These are phyloP conservation scores for Eucalyptus cloeziana DNA, from an alignment of 345 rosid species.

Conservation along the genomic window DNA sequence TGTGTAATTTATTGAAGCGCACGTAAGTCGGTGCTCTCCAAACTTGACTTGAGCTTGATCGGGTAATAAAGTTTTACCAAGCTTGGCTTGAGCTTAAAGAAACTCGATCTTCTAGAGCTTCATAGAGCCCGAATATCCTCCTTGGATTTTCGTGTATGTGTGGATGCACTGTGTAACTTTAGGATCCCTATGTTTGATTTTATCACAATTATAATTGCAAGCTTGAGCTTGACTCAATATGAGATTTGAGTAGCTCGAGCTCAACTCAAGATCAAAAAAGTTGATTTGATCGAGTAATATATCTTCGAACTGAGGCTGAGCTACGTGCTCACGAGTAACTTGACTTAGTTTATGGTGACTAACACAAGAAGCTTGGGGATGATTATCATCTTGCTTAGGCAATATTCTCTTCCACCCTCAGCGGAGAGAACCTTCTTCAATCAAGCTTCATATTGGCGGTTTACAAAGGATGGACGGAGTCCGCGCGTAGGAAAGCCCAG, in stretches of 20 bases:
- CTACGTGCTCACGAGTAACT: neutral
- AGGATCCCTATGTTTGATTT: neutral
- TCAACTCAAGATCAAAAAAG: neutral
- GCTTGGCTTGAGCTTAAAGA: neutral
- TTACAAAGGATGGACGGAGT: neutral
- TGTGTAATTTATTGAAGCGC: neutral
- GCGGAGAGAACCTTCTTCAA: neutral
- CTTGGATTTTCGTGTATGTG: neutral
- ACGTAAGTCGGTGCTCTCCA: neutral
- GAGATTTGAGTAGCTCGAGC: neutral
- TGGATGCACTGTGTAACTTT: neutral
- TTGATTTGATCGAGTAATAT: neutral
- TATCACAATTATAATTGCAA: neutral
- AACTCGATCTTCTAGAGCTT: neutral
- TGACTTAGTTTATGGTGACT: neutral
- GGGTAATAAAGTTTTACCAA: neutral
- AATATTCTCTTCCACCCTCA: neutral
- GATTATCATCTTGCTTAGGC: neutral
- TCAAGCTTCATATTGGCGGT: neutral
- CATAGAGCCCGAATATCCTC: neutral
- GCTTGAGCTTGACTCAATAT: neutral
- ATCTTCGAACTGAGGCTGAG: neutral
- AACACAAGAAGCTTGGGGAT: neutral
- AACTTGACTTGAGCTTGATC: neutral
- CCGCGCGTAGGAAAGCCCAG: neutral